These are phyloP conservation scores for Thraustochytrium striatum DNA, from an alignment of 352 stramenopile species.

Conservation along the genomic window DNA sequence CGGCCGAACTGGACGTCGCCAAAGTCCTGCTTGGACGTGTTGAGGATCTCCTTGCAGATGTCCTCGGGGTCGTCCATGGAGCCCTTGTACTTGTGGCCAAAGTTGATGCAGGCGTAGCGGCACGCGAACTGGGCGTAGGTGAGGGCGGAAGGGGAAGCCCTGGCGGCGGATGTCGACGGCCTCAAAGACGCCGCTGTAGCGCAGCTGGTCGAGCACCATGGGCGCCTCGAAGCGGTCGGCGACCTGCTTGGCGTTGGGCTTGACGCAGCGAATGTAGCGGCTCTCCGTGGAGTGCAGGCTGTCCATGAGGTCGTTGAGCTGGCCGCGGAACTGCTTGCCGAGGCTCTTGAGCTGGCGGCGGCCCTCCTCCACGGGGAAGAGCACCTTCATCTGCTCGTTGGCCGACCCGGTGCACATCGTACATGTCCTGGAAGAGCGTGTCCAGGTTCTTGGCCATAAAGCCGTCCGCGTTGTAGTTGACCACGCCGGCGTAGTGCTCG, in stretches of 20 bases:
- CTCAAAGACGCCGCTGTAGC: conserved; percentile 96
- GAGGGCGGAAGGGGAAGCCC: conserved; percentile 95
- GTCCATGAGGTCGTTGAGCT: conserved; percentile 83
- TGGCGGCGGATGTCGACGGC: conserved; percentile 93
- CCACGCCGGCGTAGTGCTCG: conserved; percentile 88
- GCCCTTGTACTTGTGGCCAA: conserved; percentile 39
- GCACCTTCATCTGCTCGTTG: conserved; percentile 57
- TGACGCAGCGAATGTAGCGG: conserved; percentile 98
- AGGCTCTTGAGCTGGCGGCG: conserved; percentile 66
- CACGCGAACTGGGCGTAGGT: conserved; percentile 67
- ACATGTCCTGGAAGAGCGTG: conserved; percentile 88
- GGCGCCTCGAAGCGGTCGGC: conserved; percentile 76
- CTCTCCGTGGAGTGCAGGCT: conserved; percentile 88
- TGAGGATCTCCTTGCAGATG: conserved; percentile 31
- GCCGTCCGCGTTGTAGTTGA: conserved; percentile 86
- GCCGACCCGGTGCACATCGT: conserved; percentile 44
- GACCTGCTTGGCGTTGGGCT: conserved; percentile 93
- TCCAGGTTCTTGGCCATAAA: conserved; percentile 98
- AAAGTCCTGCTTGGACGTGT: conserved; percentile 54
- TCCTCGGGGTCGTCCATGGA: conserved; percentile 21
- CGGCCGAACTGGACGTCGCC: conserved; percentile 54
- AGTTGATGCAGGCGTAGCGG: conserved; percentile 49
- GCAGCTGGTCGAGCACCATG: conserved; percentile 86
- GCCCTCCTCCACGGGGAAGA: conserved; percentile 65
- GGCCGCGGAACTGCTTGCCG: conserved; percentile 79